A percentile compares a stretch with the other conserved stretches of the same genome.
These are phyloP conservation scores for Haplosporangium gracile DNA, from an alignment of 192 early-diverging fungal genomes.

Conservation along the genomic window DNA sequence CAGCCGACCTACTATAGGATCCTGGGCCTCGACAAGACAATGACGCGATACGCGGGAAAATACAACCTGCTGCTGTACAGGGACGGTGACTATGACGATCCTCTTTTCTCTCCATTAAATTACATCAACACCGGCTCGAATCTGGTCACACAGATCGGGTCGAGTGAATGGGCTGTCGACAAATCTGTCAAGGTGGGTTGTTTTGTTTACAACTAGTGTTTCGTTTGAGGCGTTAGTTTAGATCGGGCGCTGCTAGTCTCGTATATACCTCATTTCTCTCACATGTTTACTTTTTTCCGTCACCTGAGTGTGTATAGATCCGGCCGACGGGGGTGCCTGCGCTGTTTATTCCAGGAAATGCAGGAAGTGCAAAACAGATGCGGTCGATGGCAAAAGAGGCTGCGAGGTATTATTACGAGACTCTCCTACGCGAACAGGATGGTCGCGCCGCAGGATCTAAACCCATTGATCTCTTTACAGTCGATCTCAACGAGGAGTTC, in stretches of 20 bases:
- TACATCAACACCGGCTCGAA: constrained; percentile 1
- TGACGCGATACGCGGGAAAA: constrained; percentile 75
- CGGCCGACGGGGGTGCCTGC: constrained; percentile 83
- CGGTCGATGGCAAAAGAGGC: constrained; percentile 87
- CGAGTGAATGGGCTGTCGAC: constrained; percentile 18
- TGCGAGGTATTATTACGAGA: constrained; percentile 68
- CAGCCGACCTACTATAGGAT: constrained; percentile 65
- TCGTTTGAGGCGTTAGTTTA: not conserved
- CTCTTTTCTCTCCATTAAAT: constrained; percentile 1
- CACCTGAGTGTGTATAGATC: not conserved
- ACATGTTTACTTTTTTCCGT: not conserved
- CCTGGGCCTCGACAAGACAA: constrained; percentile 63
- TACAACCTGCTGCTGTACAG: constrained; percentile 85
- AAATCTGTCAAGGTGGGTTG: constrained; percentile 30
- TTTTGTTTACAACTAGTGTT: not conserved
- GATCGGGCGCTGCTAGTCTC: not conserved
- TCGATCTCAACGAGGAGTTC: constrained; percentile 92
- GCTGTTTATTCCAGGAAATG: constrained; percentile 95
- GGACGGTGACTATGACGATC: constrained; percentile 68
- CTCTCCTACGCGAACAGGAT: constrained; percentile 25
- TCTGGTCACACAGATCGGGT: constrained; percentile 13
- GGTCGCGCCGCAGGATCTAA: constrained; percentile 42
- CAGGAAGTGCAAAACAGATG: constrained; percentile 92
- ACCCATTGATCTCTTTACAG: constrained; percentile 70
- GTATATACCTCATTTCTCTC: not conserved